Base-by-base conservation (phyloP, 257 asterid species). In the Solanum medicagineum region DNA sequence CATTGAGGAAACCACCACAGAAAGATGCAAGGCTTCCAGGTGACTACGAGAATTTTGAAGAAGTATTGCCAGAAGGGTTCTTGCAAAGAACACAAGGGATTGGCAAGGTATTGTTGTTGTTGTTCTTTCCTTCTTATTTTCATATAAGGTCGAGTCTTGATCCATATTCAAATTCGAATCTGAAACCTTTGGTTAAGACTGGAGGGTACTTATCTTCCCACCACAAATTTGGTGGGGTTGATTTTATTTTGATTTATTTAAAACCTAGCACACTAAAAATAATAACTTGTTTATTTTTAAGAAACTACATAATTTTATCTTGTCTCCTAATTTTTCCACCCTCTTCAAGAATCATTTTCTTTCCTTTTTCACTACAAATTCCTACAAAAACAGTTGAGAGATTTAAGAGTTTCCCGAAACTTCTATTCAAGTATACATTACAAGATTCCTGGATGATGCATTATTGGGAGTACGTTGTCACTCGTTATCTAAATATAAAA, bases 51-150 rank as follows among this genome's bases (percentile, higher is more conserved):
- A 79, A 26, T 26, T 29, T 53, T 79, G 49, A 79, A 16, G 65
- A 26, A 79, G 62, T 79, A 32, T 20, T 90, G 62, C 92, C 91
- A 6, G 84, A 86, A 71, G 90, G 92, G 26, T 90, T 90, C 81
- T 36, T 88, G 83, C 73, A 83, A 4, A 74, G 86, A n/a, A 90
- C 90, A 6, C 57, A 47, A 11, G 84, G 56, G 26, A 36, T 40
- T 13, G 92, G 92, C 49, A 90, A 68, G 47, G 82, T 88, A 59
- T 19, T 10, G 29, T 40, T 75, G 24, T 32, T 32, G 13, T 15
- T 32, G 1, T 32, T 12, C 8, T 66, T 66, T 66, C 12, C 32
- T 17, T 9, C 19, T 40, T 40, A 40, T 20, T 69, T 20, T 40
- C 54, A 42, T 6, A 42, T 42, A 9, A 53, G 6, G 32, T 7